These are phyloP conservation scores for Mycena olivaceomarginata DNA, from an alignment of 768 basidiomycete species.

Conservation along the genomic window DNA sequence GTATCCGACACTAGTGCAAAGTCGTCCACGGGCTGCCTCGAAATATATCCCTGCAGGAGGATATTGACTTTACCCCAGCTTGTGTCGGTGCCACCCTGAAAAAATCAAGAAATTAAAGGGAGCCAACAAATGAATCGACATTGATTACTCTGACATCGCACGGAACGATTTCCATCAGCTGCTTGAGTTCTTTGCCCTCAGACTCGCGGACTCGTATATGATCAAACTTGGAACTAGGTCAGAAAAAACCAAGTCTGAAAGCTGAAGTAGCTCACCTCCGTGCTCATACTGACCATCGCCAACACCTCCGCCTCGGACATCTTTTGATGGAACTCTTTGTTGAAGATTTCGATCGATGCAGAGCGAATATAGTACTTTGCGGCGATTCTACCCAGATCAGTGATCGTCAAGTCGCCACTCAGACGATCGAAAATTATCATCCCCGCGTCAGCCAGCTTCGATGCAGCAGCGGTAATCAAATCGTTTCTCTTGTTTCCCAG, in stretches of 20 bases:
- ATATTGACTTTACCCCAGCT: conserved; percentile 94
- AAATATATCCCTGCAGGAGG: conserved; percentile 93
- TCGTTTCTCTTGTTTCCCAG: conserved; percentile 82
- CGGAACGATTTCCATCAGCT: conserved; percentile 79
- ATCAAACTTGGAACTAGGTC: conserved; percentile 77
- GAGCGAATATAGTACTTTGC: conserved; percentile 97
- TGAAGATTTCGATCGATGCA: conserved; percentile 92
- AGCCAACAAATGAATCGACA: not conserved
- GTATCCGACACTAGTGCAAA: conserved; percentile 97
- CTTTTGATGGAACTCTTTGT: conserved; percentile 80
- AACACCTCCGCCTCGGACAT: conserved; percentile 98
- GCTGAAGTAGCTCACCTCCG: conserved; percentile 76
- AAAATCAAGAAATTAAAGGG: conserved; percentile 37
- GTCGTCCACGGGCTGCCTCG: conserved; percentile 87
- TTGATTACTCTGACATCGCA: conserved; percentile 84
- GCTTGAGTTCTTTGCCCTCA: conserved; percentile 89
- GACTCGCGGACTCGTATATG: conserved; percentile 96
- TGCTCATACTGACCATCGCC: conserved; percentile 90
- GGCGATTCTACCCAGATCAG: conserved; percentile 97
- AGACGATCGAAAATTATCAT: conserved; percentile 89
- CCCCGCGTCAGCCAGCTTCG: conserved; percentile 76
- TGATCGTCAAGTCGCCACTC: conserved; percentile 78
- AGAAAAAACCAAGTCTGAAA: conserved; percentile 12
- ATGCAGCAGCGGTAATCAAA: conserved; percentile 80
- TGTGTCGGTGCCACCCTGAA: conserved; percentile 79